phyloP scores from a whole-genome alignment of 352 stramenopile genomes.

The Globisporangium barbulae region DNA sequence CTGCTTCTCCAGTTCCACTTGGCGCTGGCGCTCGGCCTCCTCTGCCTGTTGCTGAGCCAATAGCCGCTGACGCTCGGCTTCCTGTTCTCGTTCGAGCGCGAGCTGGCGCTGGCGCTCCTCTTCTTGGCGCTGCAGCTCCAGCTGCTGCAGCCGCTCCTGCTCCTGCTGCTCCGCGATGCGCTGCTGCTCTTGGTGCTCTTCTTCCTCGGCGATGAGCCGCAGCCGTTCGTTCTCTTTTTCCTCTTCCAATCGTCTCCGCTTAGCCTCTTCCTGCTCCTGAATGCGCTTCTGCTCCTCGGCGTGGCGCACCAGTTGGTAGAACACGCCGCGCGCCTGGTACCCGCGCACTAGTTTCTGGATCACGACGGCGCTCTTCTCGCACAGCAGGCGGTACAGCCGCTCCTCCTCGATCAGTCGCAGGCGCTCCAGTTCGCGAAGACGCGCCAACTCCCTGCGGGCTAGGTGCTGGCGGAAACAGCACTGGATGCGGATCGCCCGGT shows the following conservation, averaged over 20 bases:
- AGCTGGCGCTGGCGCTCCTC: slow-evolving; percentile 36
- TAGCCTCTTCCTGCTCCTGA: slow-evolving; percentile 30
- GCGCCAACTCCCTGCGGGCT: slow-evolving; percentile 35
- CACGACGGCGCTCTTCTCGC: slow-evolving; percentile 32
- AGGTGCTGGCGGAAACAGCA: slow-evolving; percentile 40
- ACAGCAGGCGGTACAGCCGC: slow-evolving; percentile 14
- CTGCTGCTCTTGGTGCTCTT: slow-evolving; percentile 22
- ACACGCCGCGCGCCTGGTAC: slow-evolving; percentile 42
- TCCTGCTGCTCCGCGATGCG: slow-evolving; percentile 16
- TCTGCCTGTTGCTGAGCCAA: slow-evolving; percentile 29
- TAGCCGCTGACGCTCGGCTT: slow-evolving; percentile 24
- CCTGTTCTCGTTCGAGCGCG: slow-evolving; percentile 28
- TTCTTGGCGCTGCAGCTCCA: slow-evolving; percentile 1
- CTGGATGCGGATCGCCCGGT: slow-evolving; percentile 43
- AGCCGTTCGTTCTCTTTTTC: slow-evolving; percentile 16
- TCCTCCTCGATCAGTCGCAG: slow-evolving; percentile 18
- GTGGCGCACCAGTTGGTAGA: slow-evolving; percentile 32
- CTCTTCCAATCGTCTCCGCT: slow-evolving; percentile 2
- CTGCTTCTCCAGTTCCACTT: slow-evolving; percentile 30
- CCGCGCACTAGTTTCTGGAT: slow-evolving; percentile 48
- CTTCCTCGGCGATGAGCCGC: slow-evolving; percentile 17
- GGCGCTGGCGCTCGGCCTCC: slow-evolving; percentile 32
- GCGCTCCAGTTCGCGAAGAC: slow-evolving; percentile 25
- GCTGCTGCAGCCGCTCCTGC: slow-evolving; percentile 17
- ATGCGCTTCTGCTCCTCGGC: slow-evolving; percentile 33